Percentiles rank a stretch among this genome's conserved stretches.
Conservation (phyloP, 1,284 basidiomycete species). For the Cerioporus squamosus region DNA sequence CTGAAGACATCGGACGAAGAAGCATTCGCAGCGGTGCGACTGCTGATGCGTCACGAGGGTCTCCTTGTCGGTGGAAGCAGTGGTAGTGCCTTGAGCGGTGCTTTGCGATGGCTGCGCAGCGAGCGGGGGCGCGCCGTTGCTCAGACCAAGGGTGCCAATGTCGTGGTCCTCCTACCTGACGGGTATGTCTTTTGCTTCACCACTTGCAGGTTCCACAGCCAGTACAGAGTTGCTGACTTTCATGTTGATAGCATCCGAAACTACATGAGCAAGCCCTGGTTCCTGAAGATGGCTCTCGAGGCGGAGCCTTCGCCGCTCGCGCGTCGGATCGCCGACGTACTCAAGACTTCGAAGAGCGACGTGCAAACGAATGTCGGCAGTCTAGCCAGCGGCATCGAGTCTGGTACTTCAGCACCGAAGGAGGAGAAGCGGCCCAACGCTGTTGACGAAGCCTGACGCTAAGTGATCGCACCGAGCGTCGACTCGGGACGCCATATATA, state of each 20-base stretch:
- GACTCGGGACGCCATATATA: no score
- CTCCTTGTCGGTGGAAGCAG: constrained; percentile 92
- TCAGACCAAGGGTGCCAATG: constrained; percentile 77
- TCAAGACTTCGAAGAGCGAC: constrained; percentile 26
- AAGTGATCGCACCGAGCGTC: not conserved
- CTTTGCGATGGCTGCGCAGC: constrained; percentile 78
- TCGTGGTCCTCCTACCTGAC: constrained; percentile 89
- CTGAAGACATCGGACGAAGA: constrained; percentile 86
- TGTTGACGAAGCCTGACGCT: constrained; percentile 17
- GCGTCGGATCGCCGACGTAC: constrained; percentile 50
- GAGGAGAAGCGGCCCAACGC: constrained; percentile 18
- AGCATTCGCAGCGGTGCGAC: constrained; percentile 77
- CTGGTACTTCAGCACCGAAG: constrained; percentile 16
- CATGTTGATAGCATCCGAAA: constrained; percentile 76
- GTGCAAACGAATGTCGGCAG: constrained; percentile 21
- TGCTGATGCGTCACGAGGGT: constrained; percentile 88
- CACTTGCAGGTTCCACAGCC: not conserved
- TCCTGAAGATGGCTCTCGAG: constrained; percentile 67
- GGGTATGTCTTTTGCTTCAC: constrained; percentile 56
- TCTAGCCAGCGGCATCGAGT: constrained; percentile 25
- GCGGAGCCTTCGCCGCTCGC: constrained; percentile 57
- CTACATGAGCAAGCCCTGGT: constrained; percentile 95
- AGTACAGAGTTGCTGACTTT: not conserved
- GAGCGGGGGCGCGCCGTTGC: constrained; percentile 73
- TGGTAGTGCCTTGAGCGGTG: constrained; percentile 83